These are phyloP conservation scores for Penstemon barbatus DNA, from an alignment of 257 asterid species.

Conservation along the genomic window DNA sequence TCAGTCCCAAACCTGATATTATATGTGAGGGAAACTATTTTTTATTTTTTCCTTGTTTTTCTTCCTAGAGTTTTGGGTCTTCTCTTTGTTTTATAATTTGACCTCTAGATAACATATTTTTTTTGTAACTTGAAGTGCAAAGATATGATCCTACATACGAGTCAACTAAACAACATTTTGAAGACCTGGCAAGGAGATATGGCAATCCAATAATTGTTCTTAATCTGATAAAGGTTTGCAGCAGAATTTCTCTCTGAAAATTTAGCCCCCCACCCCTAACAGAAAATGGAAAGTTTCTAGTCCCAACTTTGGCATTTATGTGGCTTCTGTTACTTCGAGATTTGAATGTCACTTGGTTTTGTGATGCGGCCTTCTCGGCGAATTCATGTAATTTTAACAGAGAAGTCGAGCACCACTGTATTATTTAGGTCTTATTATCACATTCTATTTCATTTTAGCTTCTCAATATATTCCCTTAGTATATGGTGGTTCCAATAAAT, in stretches of 20 bases:
- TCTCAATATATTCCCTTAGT: too few relatives aligned
- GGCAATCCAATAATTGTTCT: slow-evolving; percentile 95
- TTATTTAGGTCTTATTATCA: too few relatives aligned
- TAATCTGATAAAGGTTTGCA: slow-evolving; percentile 88
- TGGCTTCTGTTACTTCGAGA: too few relatives aligned
- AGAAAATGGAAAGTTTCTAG: too few relatives aligned
- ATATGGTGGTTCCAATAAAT: too few relatives aligned
- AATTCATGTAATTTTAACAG: too few relatives aligned
- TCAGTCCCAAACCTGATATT: slow-evolving; percentile 98
- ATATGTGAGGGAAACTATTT: slow-evolving; percentile 62
- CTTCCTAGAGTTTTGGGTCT: background rate
- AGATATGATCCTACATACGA: slow-evolving; percentile 99
- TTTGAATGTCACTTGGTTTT: too few relatives aligned
- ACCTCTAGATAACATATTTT: slow-evolving; percentile 23
- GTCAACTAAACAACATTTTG: slow-evolving; percentile 90
- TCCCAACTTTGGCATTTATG: too few relatives aligned
- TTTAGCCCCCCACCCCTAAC: background rate
- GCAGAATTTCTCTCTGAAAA: background rate
- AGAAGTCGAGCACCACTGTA: too few relatives aligned
- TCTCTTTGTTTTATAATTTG: slow-evolving; percentile 26
- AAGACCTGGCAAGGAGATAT: slow-evolving; percentile 90
- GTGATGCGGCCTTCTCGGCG: too few relatives aligned
- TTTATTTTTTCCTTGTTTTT: slow-evolving; percentile 21
- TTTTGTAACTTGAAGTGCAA: slow-evolving; percentile 69
- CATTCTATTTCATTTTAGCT: too few relatives aligned